Base-by-base conservation (phyloP, 108 stramenopile genomes). In the Aurantiochytrium sp. region DNA sequence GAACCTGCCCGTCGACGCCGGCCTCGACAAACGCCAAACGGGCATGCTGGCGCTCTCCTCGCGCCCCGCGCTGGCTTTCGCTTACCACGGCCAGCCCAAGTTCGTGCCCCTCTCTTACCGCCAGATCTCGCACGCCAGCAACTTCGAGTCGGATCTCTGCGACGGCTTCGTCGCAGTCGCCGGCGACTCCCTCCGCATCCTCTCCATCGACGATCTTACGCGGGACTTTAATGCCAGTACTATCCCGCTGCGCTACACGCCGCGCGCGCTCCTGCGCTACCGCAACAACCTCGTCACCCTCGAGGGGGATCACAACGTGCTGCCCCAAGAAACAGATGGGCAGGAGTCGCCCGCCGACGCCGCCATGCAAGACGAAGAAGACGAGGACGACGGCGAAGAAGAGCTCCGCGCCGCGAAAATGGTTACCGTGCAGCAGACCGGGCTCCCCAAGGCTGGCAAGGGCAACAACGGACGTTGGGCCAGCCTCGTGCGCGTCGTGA, bases 101-200 rank as follows among this genome's bases (percentile, higher is more conserved):
- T 88, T 95, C 93, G 95, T 96, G 48, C 98, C 98, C 4, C 92
- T 99, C 55, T 95, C 95, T 81, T 98, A 97, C 90, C 95, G 94
- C 31, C 94, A 96, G 15, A 90, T 99, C 3, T 97, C 98, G 55
- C 95, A 96, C 87, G 98, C 95, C 27, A 95, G 95, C 69, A 93
- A 93, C 41, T 98, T 99, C 89, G 91, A 93, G 45, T 96, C 95
- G 55, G 97, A 96, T 65, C 94, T 93, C 27, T 94, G 97, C 37
- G 97, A 99, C 87, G 99, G 98, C 37, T 93, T 99, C 55, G 98
- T 98, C 12, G 99, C 97, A 15, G 96, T 97, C 34, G 93, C 96
- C 8, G 98, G 96, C 22, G 93, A 91, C 48, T 95, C 96, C 34
- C 92, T 98, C 17, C 92, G 97, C 36, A 97, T 99, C 87, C 87